Evolutionary conservation across 768 basidiomycete species (phyloP).

Genomic region (Leccinum imitatum): DNA sequence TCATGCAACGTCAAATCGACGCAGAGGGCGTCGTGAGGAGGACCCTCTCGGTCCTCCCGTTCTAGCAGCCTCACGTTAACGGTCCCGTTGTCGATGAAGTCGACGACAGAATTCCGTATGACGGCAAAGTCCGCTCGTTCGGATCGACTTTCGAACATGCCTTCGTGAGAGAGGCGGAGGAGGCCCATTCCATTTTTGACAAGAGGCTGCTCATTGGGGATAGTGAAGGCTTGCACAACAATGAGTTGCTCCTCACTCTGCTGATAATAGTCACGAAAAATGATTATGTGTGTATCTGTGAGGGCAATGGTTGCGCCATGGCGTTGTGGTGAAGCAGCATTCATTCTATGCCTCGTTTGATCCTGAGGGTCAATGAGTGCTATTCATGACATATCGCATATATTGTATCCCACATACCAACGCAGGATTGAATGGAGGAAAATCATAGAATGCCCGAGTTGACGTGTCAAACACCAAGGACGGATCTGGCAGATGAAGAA

Average conservation of each 20-base stretch:
- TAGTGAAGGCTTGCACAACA: neutral
- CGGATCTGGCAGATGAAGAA: neutral
- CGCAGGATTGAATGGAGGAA: neutral
- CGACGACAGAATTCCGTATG: constrained; percentile 2
- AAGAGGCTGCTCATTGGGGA: neutral
- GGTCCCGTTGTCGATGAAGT: neutral
- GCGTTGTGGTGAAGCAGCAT: neutral
- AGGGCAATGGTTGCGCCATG: neutral
- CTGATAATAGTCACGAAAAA: neutral
- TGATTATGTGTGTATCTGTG: neutral
- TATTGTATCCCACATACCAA: neutral
- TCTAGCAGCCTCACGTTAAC: neutral
- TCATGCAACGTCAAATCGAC: too few species aligned
- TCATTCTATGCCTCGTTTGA: neutral
- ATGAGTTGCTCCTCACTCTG: neutral
- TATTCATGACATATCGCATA: neutral
- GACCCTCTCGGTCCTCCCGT: too few species aligned
- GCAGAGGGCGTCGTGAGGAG: too few species aligned
- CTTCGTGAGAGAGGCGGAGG: neutral
- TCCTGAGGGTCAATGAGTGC: neutral
- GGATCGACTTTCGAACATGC: neutral
- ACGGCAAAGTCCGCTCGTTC: neutral
- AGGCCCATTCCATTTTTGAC: neutral
- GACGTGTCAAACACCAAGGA: neutral
- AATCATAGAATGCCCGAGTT: neutral